These are phyloP conservation scores for Boletus coccyginus DNA, from an alignment of 768 basidiomycete genomes.

Conservation along the genomic window DNA sequence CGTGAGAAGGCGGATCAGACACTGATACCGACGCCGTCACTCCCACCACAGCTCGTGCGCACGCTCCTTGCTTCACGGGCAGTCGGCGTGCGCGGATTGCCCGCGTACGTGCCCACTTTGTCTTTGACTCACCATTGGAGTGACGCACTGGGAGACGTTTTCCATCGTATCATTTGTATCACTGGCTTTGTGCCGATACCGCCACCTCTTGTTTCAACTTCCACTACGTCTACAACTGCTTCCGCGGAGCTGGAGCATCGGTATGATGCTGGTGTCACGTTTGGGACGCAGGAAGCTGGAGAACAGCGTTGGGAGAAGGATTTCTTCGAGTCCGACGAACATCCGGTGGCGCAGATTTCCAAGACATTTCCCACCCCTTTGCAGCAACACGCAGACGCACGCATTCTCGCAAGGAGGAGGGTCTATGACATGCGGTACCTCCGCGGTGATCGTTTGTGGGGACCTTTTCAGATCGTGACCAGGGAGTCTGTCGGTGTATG, in stretches of 20 bases:
- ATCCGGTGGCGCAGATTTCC: neutral
- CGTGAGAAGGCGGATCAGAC: neutral
- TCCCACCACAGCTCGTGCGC: conserved; percentile 36
- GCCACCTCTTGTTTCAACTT: conserved; percentile 6
- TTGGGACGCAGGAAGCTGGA: neutral
- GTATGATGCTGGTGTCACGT: neutral
- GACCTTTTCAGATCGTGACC: conserved; percentile 24
- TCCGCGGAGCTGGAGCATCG: neutral
- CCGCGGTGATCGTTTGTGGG: conserved; percentile 27
- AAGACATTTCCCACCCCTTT: conserved; percentile 11
- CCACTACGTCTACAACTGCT: neutral
- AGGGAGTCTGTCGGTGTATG: neutral
- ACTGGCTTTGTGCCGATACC: conserved; percentile 41
- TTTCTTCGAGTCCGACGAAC: neutral
- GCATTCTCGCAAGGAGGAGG: conserved; percentile 25
- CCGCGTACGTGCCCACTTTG: conserved; percentile 11
- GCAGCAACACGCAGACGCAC: conserved; percentile 24
- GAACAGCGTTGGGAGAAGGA: neutral
- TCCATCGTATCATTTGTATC: conserved; percentile 42
- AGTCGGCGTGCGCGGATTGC: conserved; percentile 22
- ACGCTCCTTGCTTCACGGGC: conserved; percentile 17
- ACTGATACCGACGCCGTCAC: conserved; percentile 21
- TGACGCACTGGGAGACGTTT: conserved; percentile 35
- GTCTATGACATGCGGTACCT: conserved; percentile 34
- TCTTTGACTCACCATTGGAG: conserved; percentile 20